Evolutionary conservation across 495 filamentous ascomycete genomes (phyloP), one percentile per base, ranked within the genome.

Genomic region (Penicillium coprophilum): DNA sequence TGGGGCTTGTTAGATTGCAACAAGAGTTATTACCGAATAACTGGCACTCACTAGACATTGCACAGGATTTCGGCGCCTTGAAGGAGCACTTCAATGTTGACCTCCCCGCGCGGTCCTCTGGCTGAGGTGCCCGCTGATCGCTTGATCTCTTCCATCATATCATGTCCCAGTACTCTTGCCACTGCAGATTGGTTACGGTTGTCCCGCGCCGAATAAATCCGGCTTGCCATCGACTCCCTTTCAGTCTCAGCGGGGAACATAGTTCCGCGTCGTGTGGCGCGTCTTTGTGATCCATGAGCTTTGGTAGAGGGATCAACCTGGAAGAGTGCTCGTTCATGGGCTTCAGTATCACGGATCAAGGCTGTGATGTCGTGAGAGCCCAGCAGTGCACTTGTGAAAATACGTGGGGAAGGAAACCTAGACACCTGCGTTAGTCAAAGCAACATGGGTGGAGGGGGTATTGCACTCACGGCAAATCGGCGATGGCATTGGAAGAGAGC

Each of bases 301-400:
- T 78, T 78, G 19, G 68, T 57, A 13, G 89, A 79, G 0, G 90
- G 84, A 6, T 92, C 90, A 9, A 95, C 85, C 34, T 92, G 92
- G 76, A 98, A 98, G 4, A 98, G 82, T 13, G 92, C 95, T 61
- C 93, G 88, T 73, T 98, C 94, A 75, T 98, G 94, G 17, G 85
- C 76, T 73, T 98, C 94, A 30, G 93, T 97, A 71, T 98, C 94
- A 53, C 94, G 89, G 62, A 98, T 97, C 13, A 98, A 71, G 11
- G 91, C 82, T 10, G 95, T 97, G 62, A 98, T 97, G 69, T 98
- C 94, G 64, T 89, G 88, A 54, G 83, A 82, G 53, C 86, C 85
- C 47, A 97, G 83, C 40, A 97, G 82, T 32, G 94, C 90, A 71
- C 96, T 97, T 60, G 93, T 96, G 74, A 97, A 98, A 66, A 93